Evolutionary conservation across 176 grass and related monocot genomes (phyloP).

Genomic region (Eleusine indica): DNA sequence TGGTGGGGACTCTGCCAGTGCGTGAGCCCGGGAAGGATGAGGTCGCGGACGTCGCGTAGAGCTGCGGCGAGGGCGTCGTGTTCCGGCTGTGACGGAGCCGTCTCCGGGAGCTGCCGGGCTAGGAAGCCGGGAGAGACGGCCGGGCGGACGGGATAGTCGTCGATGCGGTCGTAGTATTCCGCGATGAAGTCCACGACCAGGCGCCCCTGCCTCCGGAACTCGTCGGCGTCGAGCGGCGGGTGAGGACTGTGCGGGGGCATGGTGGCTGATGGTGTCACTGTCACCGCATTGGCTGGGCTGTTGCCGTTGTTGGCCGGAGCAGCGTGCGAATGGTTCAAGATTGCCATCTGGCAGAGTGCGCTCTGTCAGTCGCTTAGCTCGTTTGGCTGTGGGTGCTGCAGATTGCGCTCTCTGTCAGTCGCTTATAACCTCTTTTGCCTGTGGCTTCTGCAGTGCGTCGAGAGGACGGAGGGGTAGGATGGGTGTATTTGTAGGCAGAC

Average conservation of each 20-base stretch:
- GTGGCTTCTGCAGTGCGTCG: too few relatives aligned
- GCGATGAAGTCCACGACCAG: conserved; percentile 57
- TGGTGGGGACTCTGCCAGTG: conserved; percentile 55
- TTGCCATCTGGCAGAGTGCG: not conserved
- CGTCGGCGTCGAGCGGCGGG: conserved; percentile 36
- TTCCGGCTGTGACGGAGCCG: conserved; percentile 24
- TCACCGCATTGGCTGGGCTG: not conserved
- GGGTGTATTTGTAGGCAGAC: too few relatives aligned
- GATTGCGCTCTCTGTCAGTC: not conserved
- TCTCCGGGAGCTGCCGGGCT: conserved; percentile 4
- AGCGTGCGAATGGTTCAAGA: not conserved
- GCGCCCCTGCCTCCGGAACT: conserved; percentile 44
- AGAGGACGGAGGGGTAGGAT: too few relatives aligned
- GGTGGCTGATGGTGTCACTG: not conserved
- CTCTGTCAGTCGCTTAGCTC: not conserved
- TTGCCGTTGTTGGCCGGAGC: not conserved
- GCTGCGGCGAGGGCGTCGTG: conserved; percentile 28
- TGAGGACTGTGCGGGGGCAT: not conserved
- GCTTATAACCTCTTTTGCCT: too few relatives aligned
- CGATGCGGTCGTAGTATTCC: conserved; percentile 52
- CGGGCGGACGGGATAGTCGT: conserved; percentile 47
- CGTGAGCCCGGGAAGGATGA: conserved; percentile 40
- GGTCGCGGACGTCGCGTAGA: conserved; percentile 26
- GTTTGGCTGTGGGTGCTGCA: not conserved
- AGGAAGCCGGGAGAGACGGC: conserved; percentile 48